These are phyloP conservation scores for Bolboschoenoplectus hybrid DNA, from an alignment of 202 grass and related monocot genomes.

Conservation along the genomic window DNA sequence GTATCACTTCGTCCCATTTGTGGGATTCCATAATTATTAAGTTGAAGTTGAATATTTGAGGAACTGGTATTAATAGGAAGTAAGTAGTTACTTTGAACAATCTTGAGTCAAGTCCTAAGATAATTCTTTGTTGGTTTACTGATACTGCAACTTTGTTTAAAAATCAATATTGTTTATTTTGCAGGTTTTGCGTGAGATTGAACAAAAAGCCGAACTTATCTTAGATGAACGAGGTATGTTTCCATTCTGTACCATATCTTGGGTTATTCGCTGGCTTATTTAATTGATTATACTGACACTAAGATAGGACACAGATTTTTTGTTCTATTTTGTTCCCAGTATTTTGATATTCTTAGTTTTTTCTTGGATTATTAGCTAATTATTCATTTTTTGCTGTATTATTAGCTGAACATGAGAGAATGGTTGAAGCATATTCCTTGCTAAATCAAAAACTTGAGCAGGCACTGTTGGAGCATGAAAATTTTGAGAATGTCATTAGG, in stretches of 20 bases:
- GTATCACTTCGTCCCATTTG: not conserved
- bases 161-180: constrained; percentile 5
- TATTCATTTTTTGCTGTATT: constrained; percentile 23
- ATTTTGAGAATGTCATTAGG: constrained; percentile 84
- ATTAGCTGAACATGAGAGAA: constrained; percentile 91
- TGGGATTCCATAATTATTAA: not conserved
- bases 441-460: constrained; percentile 98
- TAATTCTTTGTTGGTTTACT: constrained; percentile 15
- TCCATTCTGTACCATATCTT: constrained; percentile 18
- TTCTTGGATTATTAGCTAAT: constrained; percentile 3
- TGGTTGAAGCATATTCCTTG: constrained; percentile 85
- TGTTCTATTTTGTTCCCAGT: constrained; percentile 2
- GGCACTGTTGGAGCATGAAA: constrained; percentile 82
- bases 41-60: constrained; percentile 1
- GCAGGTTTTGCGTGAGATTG: constrained; percentile 93
- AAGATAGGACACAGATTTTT: not conserved
- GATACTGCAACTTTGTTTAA: constrained; percentile 36
- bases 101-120: not conserved
- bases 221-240: constrained; percentile 89
- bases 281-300: constrained; percentile 15
- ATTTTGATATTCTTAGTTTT: constrained; percentile 38
- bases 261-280: constrained; percentile 15
- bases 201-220: constrained; percentile 94
- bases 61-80: not conserved
- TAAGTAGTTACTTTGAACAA: constrained; percentile 14